These are phyloP conservation scores for Clohesyomyces aquaticus DNA, from an alignment of 495 filamentous ascomycete species.

Conservation along the genomic window DNA sequence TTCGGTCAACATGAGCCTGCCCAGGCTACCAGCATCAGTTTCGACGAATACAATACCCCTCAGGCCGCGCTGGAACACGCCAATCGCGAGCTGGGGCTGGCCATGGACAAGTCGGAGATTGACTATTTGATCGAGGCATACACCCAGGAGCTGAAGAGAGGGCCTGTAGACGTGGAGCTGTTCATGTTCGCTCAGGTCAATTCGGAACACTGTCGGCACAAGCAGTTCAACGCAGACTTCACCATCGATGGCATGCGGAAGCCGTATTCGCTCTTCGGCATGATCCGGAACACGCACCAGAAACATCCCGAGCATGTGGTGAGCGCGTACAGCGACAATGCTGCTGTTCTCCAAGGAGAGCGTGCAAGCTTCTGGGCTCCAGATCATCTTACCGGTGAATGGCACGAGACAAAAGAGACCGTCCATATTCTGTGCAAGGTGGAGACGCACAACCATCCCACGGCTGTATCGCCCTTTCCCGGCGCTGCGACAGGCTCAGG, in stretches of 20 bases:
- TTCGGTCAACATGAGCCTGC: slow-evolving; percentile 76
- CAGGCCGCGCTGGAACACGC: slow-evolving; percentile 75
- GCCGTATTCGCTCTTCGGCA: slow-evolving; percentile 79
- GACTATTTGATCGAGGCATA: slow-evolving; percentile 91
- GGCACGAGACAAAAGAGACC: slow-evolving; percentile 82
- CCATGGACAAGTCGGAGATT: slow-evolving; percentile 85
- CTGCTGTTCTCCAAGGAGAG: slow-evolving; percentile 83
- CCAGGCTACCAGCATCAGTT: slow-evolving; percentile 71
- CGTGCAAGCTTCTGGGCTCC: slow-evolving; percentile 82
- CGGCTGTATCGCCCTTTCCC: slow-evolving; percentile 84
- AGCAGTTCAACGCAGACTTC: slow-evolving; percentile 96
- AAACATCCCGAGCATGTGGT: slow-evolving; percentile 75
- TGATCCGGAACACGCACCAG: slow-evolving; percentile 94
- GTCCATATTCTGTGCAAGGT: slow-evolving; percentile 93
- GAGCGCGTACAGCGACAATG: slow-evolving; percentile 97
- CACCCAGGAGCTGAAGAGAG: slow-evolving; percentile 67
- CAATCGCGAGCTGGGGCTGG: slow-evolving; percentile 80
- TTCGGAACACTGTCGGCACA: slow-evolving; percentile 76
- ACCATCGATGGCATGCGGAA: slow-evolving; percentile 89
- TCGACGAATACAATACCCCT: slow-evolving; percentile 65
- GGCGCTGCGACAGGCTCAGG: slow-evolving; percentile 94
- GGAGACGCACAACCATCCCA: slow-evolving; percentile 97
- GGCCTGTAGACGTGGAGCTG: slow-evolving; percentile 88
- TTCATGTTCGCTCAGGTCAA: slow-evolving; percentile 99
- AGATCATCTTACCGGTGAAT: slow-evolving; percentile 78